Evolutionary conservation across 306 rosid species (phyloP), one percentile per base, ranked within the genome.

Genomic region (Pterocarpus macrocarpus): DNA sequence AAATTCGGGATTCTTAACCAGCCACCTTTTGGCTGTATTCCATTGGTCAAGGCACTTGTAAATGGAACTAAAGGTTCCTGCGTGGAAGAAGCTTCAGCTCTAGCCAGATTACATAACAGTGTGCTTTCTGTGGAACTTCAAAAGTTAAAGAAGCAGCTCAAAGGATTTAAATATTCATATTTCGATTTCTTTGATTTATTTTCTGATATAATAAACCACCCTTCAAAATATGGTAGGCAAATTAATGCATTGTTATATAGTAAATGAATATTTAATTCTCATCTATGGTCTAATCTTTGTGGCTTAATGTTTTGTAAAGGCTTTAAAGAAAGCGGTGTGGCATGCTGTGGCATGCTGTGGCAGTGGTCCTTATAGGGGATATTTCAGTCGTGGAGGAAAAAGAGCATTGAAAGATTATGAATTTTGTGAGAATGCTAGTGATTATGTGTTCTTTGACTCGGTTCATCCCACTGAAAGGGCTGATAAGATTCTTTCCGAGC

Each of bases 261-360:
- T 7, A 39, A 39, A 5, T 5, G n/a, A 68, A 57, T 39, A 14
- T 22, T 39, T 55, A 5, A 39, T 22, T 33, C 8, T 53, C 14
- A 36, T 16, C 17, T 47, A 0, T 49, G 52, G 8, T 43, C 47
- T 43, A 43, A 43, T 43, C 8, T 35, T 35, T 16, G n/a, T 61
- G 45, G 13, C n/a, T 80, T 28, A 13, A 39, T 75, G 30, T 80
- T 13, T 1, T 57, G 45, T 47, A 5, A 52, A 90, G 93, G 93
- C 16, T 81, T 92, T 12, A 89, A 83, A 75, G 90, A 86, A 74
- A 90, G 84, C 8, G 81, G 56, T 12, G 49, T 4, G 4, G 94
- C 87, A 67, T 90, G 94, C 34, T 12, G 49, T 4, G 4, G 94
- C 87, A 67, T 90, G 94, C 34, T 92, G 94, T 72, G 97, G 97